phyloP scores from a whole-genome alignment of 306 rosid genomes.

The Pyrus betulifolia region DNA sequence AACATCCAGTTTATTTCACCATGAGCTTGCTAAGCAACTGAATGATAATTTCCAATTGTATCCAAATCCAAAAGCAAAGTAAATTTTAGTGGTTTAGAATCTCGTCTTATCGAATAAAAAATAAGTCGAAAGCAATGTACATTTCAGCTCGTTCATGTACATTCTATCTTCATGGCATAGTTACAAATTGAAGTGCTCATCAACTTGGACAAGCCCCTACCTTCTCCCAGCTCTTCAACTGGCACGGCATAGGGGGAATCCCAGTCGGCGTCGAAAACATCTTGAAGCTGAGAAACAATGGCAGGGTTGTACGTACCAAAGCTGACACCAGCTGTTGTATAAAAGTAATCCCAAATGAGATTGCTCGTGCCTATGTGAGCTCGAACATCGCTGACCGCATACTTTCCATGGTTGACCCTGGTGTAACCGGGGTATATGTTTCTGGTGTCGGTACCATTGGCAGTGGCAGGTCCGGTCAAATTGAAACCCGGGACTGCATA shows the following conservation, averaged over 20 bases:
- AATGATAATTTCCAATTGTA: too few relatives aligned
- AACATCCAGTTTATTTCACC: too few relatives aligned
- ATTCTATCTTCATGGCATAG: background rate
- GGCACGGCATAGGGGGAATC: slow-evolving; percentile 73
- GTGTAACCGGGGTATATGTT: slow-evolving; percentile 62
- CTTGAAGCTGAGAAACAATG: slow-evolving; percentile 55
- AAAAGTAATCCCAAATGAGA: slow-evolving; percentile 90
- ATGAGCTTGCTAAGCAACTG: too few relatives aligned
- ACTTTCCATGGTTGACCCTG: slow-evolving; percentile 89
- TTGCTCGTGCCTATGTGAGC: slow-evolving; percentile 90
- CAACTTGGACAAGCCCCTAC: slow-evolving; percentile 27
- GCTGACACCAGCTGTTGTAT: slow-evolving; percentile 77
- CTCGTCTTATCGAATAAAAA: too few relatives aligned
- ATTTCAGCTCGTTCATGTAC: background rate
- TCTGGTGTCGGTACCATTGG: slow-evolving; percentile 41
- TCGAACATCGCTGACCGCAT: slow-evolving; percentile 64
- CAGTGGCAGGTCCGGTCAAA: slow-evolving; percentile 59
- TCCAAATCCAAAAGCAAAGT: too few relatives aligned
- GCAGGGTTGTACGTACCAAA: slow-evolving; percentile 77
- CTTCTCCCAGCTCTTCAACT: slow-evolving; percentile 30
- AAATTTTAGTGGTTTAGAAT: too few relatives aligned
- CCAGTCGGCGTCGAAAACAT: slow-evolving; percentile 89
- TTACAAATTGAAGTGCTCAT: background rate
- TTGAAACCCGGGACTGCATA: slow-evolving; percentile 79
- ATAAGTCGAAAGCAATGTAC: background rate